A percentile compares a stretch with the other conserved stretches of the same genome.
Evolutionary conservation across 768 basidiomycete species (phyloP).

Genomic region (Xanthoconium purpureum): DNA sequence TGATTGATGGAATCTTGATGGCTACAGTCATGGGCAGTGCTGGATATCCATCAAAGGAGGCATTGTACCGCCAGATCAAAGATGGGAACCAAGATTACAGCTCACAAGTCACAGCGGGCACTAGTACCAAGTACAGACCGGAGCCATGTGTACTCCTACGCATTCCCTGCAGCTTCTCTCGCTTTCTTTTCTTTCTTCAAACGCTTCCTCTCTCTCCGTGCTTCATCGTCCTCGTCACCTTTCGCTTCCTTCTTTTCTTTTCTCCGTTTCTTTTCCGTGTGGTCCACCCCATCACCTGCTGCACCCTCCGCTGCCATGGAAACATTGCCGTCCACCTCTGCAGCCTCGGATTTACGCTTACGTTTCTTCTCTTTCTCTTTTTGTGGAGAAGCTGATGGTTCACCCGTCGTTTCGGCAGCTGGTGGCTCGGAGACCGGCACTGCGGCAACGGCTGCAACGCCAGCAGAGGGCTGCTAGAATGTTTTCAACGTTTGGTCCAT

Average conservation of each 20-base stretch:
- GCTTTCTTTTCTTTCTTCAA: conserved; percentile 70
- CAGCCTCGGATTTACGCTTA: conserved; percentile 69
- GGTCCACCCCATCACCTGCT: conserved; percentile 45
- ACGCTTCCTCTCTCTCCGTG: conserved; percentile 58
- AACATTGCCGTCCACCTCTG: conserved; percentile 41
- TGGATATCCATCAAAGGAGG: background rate
- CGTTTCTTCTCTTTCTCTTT: conserved; percentile 79
- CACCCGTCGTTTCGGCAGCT: conserved; percentile 30
- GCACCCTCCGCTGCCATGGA: conserved; percentile 37
- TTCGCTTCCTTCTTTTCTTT: conserved; percentile 48
- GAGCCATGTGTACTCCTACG: conserved; percentile 1
- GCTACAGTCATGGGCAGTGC: conserved; percentile 3
- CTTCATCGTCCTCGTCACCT: conserved; percentile 53
- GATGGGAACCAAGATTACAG: conserved; percentile 7
- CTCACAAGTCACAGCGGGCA: background rate
- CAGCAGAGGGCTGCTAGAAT: conserved; percentile 40
- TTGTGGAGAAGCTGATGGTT: conserved; percentile 35
- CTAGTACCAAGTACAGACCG: background rate
- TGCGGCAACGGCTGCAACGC: conserved; percentile 25
- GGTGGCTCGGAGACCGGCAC: conserved; percentile 21
- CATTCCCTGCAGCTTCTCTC: conserved; percentile 38
- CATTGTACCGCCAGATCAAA: conserved; percentile 12
- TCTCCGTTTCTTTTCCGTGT: conserved; percentile 53
- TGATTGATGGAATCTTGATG: conserved; percentile 16
- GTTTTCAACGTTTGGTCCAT: conserved; percentile 5